Evolutionary conservation across 768 basidiomycete species (phyloP).

Genomic region (Termitomyces sp.): DNA sequence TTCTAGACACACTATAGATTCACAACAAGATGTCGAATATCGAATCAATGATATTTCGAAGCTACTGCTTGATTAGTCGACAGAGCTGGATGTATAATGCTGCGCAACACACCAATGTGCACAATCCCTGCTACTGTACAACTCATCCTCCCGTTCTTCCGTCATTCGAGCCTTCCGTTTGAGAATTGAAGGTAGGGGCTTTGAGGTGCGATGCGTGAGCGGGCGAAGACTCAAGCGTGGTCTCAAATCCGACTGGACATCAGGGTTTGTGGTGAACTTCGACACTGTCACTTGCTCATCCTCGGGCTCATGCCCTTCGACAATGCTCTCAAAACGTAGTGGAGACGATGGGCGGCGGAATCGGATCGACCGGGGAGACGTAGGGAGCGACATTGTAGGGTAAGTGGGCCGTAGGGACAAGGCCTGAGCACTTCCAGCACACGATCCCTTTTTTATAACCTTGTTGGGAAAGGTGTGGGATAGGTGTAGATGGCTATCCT

Average conservation of each 20-base stretch:
- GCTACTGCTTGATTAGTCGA: neutral
- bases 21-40: slow-evolving; percentile 14
- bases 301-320: neutral
- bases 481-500: neutral
- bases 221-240: neutral
- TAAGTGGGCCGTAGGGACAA: neutral
- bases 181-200: slow-evolving; percentile 8
- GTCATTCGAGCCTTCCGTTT: neutral
- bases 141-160: neutral
- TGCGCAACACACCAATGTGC: neutral
- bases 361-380: neutral
- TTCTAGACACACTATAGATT: slow-evolving; percentile 12
- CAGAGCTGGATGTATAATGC: neutral
- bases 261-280: neutral
- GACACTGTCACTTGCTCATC: neutral
- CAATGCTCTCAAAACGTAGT: neutral
- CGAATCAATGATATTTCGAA: slow-evolving; percentile 17
- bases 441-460: neutral
- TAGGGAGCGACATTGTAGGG: neutral
- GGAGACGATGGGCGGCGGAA: slow-evolving; percentile 4
- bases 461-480: neutral
- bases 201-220: slow-evolving; percentile 7
- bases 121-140: neutral
- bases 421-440: neutral
- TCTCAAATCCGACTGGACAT: neutral